Evolutionary conservation across 2,329 filamentous ascomycete genomes (phyloP).

Genomic region (Volutella citrinella): DNA sequence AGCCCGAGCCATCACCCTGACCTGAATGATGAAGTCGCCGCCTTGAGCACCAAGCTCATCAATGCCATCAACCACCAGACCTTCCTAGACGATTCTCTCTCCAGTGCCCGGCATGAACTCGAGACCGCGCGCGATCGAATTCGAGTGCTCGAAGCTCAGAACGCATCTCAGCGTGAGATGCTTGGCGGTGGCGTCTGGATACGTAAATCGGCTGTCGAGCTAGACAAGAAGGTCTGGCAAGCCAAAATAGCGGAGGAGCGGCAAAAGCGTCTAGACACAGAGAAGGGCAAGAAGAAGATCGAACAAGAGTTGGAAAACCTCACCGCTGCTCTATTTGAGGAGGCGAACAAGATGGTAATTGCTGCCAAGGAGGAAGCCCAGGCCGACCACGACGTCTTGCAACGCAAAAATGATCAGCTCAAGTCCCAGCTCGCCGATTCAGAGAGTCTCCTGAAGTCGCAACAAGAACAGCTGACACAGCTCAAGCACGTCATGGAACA

Average conservation of each 20-base stretch:
- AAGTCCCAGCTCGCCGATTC: constrained; percentile 83
- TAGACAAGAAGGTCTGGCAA: constrained; percentile 62
- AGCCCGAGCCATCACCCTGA: constrained; percentile 49
- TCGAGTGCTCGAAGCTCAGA: constrained; percentile 60
- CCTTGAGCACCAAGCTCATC: constrained; percentile 91
- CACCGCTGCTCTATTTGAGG: constrained; percentile 92
- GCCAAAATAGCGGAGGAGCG: constrained; percentile 63
- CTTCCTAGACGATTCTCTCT: constrained; percentile 81
- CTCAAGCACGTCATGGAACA: constrained; percentile 91
- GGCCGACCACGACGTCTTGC: constrained; percentile 74
- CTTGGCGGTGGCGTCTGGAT: constrained; percentile 74
- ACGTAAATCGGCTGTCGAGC: constrained; percentile 69
- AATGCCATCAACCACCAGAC: constrained; percentile 98
- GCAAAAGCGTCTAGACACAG: constrained; percentile 59
- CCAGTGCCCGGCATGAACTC: constrained; percentile 78
- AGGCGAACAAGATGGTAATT: constrained; percentile 98
- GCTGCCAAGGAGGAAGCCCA: constrained; percentile 82
- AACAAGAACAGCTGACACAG: constrained; percentile 89
- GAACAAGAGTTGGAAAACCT: constrained; percentile 89
- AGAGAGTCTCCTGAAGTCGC: constrained; percentile 78
- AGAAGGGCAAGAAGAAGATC: constrained; percentile 82
- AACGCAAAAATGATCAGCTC: constrained; percentile 85
- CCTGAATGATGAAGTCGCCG: constrained; percentile 72
- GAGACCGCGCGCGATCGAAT: constrained; percentile 69
- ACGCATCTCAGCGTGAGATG: constrained; percentile 68